These are phyloP conservation scores for Barnettozyma sucrosica DNA, from an alignment of 805 yeast genomes.

Conservation along the genomic window DNA sequence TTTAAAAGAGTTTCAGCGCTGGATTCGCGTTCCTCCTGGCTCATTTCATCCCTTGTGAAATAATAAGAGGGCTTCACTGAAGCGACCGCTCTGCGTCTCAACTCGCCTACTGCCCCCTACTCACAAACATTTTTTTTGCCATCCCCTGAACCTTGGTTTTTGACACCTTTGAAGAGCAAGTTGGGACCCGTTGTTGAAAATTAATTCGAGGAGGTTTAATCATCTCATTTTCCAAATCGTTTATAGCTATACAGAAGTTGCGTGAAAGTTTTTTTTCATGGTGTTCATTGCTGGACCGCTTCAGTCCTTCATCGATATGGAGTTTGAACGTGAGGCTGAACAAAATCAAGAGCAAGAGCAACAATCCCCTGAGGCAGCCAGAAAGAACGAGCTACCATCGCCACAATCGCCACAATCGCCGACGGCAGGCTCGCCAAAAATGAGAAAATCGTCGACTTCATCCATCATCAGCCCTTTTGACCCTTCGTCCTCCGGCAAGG, in stretches of 20 bases:
- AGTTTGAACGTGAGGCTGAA: neutral
- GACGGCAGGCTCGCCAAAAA: neutral
- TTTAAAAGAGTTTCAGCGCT: neutral
- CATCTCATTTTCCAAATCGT: neutral
- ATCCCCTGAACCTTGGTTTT: neutral
- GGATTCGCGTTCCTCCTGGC: neutral
- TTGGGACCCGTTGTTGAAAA: neutral
- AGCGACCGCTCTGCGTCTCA: neutral
- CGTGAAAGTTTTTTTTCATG: neutral
- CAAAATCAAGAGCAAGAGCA: neutral
- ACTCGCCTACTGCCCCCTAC: neutral
- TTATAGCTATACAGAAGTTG: neutral
- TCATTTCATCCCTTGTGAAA: neutral
- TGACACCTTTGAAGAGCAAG: neutral
- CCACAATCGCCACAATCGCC: neutral
- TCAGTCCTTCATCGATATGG: neutral
- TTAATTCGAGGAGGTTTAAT: neutral
- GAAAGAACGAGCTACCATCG: neutral
- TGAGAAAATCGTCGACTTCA: slow-evolving; percentile 4
- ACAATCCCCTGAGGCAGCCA: neutral
- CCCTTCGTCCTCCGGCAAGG: slow-evolving; percentile 1
- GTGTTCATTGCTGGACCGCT: neutral
- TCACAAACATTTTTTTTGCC: neutral
- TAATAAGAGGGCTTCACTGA: neutral
- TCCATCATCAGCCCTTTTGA: slow-evolving; percentile 5